Evolutionary conservation across 1,284 basidiomycete species (phyloP), one percentile per base, ranked within the genome.

Genomic region (Grifola frondosa): DNA sequence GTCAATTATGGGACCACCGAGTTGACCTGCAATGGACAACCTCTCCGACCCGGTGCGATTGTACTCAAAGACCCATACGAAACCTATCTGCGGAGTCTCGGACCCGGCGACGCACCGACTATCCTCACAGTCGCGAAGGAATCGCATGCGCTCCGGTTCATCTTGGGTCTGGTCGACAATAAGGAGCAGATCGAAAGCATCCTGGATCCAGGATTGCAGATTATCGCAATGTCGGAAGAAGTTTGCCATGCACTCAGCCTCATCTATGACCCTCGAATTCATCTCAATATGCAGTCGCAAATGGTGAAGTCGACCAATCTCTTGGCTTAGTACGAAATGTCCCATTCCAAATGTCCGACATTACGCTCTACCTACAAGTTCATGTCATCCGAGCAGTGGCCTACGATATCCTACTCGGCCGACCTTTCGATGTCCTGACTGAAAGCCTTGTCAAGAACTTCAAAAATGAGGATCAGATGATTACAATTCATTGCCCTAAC

Each of bases 381-480:
- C 54, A 47, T 44, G 57, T 53, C 49, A 64, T 70, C 5, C 32
- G 47, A 1, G 42, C 46, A 0, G 50, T 62, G 0, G 57, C 68
- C 0, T 69, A 70, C 44, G 49, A 59, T 15, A 54, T 66, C 2
- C 45, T 70, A 0, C 38, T 69, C 3, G 66, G 68, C 0, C 32
- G 62, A 9, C 66, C 66, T 0, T 69, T 69, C 46, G 61, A 68
- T 38, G 48, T 61, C 0, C 30, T 69, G 6, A 63, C 61, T 0
- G 30, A 58, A 7, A 60, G 56, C 19, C 20, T 44, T 6, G 30
- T 65, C 0, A 33, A 54, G 12, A 63, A 60, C 26, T 37, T 32
- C 15, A 6, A 6, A 1, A 49, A 63, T 30, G 59, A 58, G 0
- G 24, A 44, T 0, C 60, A 64, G 42, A 46, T 39, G 0, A 49